Evolutionary conservation across 1,284 basidiomycete species (phyloP).

Genomic region (Coniferiporia sulphurascens): DNA sequence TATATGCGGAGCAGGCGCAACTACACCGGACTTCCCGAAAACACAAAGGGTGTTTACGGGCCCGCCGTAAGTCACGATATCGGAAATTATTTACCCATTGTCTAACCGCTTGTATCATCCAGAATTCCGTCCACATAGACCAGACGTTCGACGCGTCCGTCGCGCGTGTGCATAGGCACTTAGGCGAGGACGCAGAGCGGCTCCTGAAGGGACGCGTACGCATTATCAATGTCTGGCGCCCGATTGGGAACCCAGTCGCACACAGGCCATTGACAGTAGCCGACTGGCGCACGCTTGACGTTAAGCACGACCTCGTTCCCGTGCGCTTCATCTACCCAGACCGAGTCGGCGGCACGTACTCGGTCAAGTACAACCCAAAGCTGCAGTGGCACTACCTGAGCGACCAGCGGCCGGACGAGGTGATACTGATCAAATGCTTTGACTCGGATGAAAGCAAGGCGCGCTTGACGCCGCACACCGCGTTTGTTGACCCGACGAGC

Average conservation of each 20-base stretch:
- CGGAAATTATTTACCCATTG: neutral
- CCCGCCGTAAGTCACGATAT: neutral
- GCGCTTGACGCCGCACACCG: conserved; percentile 42
- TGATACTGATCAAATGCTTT: conserved; percentile 27
- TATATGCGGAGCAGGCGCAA: conserved; percentile 9
- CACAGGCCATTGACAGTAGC: conserved; percentile 46
- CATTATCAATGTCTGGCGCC: conserved; percentile 54
- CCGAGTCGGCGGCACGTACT: conserved; percentile 32
- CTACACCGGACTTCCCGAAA: neutral
- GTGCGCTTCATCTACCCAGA: conserved; percentile 31
- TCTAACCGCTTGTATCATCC: neutral
- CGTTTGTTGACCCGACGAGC: conserved; percentile 37
- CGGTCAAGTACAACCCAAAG: conserved; percentile 24
- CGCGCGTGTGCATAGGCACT: conserved; percentile 49
- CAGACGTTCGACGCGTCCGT: conserved; percentile 48
- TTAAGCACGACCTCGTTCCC: conserved; percentile 30
- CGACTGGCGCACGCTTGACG: conserved; percentile 38
- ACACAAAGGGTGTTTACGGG: neutral
- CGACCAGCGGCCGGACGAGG: conserved; percentile 27
- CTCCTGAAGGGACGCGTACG: conserved; percentile 47
- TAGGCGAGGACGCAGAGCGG: conserved; percentile 40
- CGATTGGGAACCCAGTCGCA: conserved; percentile 39
- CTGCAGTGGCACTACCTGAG: conserved; percentile 31
- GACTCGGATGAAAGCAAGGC: conserved; percentile 38
- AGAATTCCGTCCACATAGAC: conserved; percentile 48